These are phyloP conservation scores for Striga asiatica DNA, from an alignment of 257 asterid species.

Conservation along the genomic window DNA sequence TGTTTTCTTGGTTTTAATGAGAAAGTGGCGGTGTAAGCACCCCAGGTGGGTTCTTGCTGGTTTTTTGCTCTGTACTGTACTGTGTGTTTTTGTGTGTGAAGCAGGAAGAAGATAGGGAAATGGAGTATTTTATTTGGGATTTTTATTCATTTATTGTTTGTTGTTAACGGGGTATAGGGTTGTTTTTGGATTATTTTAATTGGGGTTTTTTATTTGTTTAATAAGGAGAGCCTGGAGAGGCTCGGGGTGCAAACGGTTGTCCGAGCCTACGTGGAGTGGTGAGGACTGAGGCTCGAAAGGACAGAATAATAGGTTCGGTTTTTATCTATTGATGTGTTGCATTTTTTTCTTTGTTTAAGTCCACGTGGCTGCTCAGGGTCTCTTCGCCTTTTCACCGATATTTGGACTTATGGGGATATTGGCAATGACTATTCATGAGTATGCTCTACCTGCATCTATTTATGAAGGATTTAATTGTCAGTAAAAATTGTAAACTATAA, in stretches of 20 bases:
- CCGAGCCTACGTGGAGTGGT: conserved; percentile 56
- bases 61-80: not conserved
- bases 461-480: not conserved
- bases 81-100: conserved; percentile 17
- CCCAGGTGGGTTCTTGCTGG: conserved; percentile 24
- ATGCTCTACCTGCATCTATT: not conserved
- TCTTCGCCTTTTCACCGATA: not conserved
- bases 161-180: not conserved
- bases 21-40: conserved; percentile 22
- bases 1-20: not conserved
- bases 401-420: conserved; percentile 15
- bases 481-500: too few relatives aligned
- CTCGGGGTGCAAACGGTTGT: conserved; percentile 54
- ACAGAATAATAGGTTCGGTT: not conserved
- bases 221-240: conserved; percentile 26
- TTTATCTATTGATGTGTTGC: not conserved
- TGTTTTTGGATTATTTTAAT: not conserved
- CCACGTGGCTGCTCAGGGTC: not conserved
- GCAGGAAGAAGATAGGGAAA: conserved; percentile 21
- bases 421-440: not conserved
- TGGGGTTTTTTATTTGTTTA: conserved; percentile 17
- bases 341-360: not conserved
- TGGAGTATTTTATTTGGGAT: not conserved
- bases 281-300: conserved; percentile 26
- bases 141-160: not conserved